These are phyloP conservation scores for Cylindricascospora bacillispora DNA, from an alignment of 1,139 yeast species.

Conservation along the genomic window DNA sequence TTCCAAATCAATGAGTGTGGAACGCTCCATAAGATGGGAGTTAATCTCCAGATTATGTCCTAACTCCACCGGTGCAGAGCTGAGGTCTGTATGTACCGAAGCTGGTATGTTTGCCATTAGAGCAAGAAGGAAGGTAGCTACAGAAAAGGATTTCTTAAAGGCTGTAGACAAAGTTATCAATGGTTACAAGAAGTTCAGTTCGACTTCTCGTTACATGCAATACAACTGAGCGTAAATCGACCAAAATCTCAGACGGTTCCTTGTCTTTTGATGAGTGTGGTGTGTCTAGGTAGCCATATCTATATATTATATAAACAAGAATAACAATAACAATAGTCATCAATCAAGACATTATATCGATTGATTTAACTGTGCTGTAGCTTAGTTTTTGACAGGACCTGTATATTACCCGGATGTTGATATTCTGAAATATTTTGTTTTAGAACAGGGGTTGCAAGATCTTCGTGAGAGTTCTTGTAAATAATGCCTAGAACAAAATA, in stretches of 20 bases:
- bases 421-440: no score
- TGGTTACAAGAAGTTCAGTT: constrained; percentile 95
- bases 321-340: neutral
- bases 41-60: constrained; percentile 94
- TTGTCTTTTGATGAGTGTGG: neutral
- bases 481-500: no score
- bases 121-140: constrained; percentile 94
- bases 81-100: constrained; percentile 91
- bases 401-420: no score
- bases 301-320: neutral
- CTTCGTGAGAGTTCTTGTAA: no score
- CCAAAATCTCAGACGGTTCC: no score
- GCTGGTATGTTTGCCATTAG: constrained; percentile 99
- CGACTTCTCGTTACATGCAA: constrained; percentile 97
- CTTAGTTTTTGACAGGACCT: no score
- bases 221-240: constrained; percentile 46
- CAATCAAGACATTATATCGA: neutral
- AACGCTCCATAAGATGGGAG: constrained; percentile 96
- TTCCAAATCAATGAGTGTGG: constrained; percentile 94
- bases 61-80: constrained; percentile 96
- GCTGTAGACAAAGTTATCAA: constrained; percentile 97
- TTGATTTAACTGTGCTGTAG: no score
- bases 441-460: no score
- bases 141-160: constrained; percentile 91
- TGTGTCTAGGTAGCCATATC: constrained; percentile 1